Base-by-base conservation (phyloP, 1,284 basidiomycete genomes). In the Apiotrichum laibachii region DNA sequence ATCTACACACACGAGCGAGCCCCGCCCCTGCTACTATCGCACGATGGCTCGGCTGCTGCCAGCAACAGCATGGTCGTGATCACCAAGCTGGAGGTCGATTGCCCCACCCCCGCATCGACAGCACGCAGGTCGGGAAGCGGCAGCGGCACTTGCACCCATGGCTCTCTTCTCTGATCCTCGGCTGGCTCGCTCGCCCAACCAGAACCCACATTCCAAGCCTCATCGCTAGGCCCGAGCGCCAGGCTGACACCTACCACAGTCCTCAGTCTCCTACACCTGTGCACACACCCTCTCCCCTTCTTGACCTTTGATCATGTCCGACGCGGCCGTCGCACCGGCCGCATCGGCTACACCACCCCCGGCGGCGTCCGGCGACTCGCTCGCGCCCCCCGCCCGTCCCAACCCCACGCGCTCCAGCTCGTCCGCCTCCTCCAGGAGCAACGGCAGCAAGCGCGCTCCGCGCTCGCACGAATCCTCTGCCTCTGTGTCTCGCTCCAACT, bases 401-500 rank as follows among this genome's bases (percentile, higher is more conserved):
- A 62, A 62, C 39, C 60, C 54, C 9, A 22, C 40, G 26, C 65
- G 70, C 26, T 63, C 68, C 21, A 60, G 53, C 50, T 67, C 66
- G 22, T 64, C 67, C 0, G 62, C 66, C 18, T 58, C 61, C 19
- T 68, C 61, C 18, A 53, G 66, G 31, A 68, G 60, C 56, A 66
- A 57, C 59, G 61, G 61, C n/a, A 63, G 64, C 21, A 63, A 65
- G 16, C 57, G 64, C 1, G 64, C 67, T 33, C 57, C 59, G 58
- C 26, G 57, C 57, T 54, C 63, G 42, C 53, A 62, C 35, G 59
- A 55, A 33, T 61, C 64, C 22, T 61, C 49, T 33, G 57, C 50
- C 51, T 64, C 63, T n/a, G 62, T 67, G 16, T 74, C 72, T 4
- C 61, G 72, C 35, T 67, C 61, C 51, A 70, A 67, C 52, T 73